These are phyloP conservation scores for Lipomyces chichibuensis DNA, from an alignment of 805 yeast species.

Conservation along the genomic window DNA sequence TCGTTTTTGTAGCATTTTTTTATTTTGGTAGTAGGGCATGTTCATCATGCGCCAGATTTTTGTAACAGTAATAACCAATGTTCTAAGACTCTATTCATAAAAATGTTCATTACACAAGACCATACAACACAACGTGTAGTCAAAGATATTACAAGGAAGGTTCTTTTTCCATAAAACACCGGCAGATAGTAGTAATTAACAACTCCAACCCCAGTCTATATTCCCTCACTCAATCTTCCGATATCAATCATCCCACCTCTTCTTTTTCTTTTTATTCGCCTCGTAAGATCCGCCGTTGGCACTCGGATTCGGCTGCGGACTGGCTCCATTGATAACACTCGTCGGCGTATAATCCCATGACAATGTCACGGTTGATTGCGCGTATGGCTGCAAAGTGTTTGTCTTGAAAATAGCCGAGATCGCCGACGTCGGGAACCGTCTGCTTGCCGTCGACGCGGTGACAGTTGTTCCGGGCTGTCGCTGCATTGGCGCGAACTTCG, in stretches of 20 bases:
- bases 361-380: slow-evolving; percentile 72
- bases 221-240: not conserved
- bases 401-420: slow-evolving; percentile 56
- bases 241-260: slow-evolving; percentile 28
- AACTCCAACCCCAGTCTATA: not conserved
- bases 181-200: not conserved
- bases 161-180: not conserved
- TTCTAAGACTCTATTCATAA: not conserved
- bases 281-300: slow-evolving; percentile 17
- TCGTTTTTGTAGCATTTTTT: not conserved
- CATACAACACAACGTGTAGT: not conserved
- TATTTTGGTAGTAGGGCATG: not conserved
- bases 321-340: slow-evolving; percentile 68
- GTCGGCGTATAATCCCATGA: slow-evolving; percentile 77
- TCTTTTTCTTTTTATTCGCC: slow-evolving; percentile 3
- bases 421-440: slow-evolving; percentile 67
- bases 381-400: slow-evolving; percentile 49
- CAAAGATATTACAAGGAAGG: not conserved
- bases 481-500: slow-evolving; percentile 93
- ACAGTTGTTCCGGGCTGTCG: slow-evolving; percentile 75
- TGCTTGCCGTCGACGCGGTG: slow-evolving; percentile 65
- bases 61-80: not conserved
- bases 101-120: not conserved
- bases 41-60: not conserved
- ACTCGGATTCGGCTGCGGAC: slow-evolving; percentile 46